Evolutionary conservation across 805 yeast species (phyloP).

Genomic region (Zygoascus flipseniorum): DNA sequence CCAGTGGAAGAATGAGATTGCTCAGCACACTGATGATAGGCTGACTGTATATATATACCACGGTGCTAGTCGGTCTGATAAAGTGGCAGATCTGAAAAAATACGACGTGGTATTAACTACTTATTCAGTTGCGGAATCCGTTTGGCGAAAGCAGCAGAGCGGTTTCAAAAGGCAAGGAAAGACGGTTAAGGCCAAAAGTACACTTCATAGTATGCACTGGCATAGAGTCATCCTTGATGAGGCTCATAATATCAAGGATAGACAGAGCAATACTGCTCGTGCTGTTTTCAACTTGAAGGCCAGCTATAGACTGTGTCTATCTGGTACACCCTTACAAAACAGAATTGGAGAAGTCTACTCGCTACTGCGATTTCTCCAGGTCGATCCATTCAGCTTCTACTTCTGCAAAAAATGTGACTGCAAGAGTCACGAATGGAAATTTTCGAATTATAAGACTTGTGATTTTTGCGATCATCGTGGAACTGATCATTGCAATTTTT

Average conservation of each 20-base stretch:
- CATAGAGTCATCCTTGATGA: constrained; percentile 89
- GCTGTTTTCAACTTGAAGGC: constrained; percentile 75
- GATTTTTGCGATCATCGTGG: constrained; percentile 83
- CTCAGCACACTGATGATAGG: constrained; percentile 65
- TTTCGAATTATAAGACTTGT: constrained; percentile 76
- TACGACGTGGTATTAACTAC: constrained; percentile 85
- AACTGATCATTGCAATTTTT: constrained; percentile 91
- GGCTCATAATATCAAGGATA: constrained; percentile 94
- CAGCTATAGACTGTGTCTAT: constrained; percentile 77
- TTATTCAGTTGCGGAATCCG: constrained; percentile 85
- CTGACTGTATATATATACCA: constrained; percentile 69
- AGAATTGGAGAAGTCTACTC: constrained; percentile 96
- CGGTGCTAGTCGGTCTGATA: constrained; percentile 69
- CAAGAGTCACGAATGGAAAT: constrained; percentile 72
- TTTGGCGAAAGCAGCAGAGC: constrained; percentile 67
- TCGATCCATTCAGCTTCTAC: constrained; percentile 81
- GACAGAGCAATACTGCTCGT: constrained; percentile 86
- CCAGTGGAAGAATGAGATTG: constrained; percentile 96
- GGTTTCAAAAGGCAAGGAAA: constrained; percentile 75
- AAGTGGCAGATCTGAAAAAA: constrained; percentile 44
- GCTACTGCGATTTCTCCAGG: constrained; percentile 70
- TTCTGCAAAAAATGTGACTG: constrained; percentile 94
- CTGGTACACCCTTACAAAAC: constrained; percentile 96
- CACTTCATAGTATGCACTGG: constrained; percentile 65
- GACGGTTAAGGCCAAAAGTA: constrained; percentile 68